Conservation (phyloP, 2,329 filamentous ascomycete genomes). For the Neonectria coccinea region DNA sequence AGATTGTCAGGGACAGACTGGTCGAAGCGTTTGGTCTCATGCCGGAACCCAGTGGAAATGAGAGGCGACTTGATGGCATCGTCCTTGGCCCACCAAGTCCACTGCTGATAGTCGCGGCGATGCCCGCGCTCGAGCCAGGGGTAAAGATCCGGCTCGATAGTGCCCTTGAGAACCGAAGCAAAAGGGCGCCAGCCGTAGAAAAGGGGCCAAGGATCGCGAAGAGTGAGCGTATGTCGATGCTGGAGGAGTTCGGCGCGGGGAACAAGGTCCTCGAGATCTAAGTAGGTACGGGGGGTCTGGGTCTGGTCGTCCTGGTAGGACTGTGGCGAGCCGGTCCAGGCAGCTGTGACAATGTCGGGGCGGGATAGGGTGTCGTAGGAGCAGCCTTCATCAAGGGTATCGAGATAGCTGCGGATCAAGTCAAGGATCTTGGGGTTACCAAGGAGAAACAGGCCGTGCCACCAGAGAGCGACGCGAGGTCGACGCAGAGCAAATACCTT, state of each 20-base stretch:
- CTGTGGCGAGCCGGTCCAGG: constrained; percentile 42
- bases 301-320: constrained; percentile 40
- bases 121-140: constrained; percentile 45
- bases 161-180: constrained; percentile 35
- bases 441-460: constrained; percentile 46
- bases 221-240: constrained; percentile 43
- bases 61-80: constrained; percentile 30
- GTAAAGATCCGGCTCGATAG: constrained; percentile 43
- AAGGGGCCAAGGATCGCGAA: constrained; percentile 45
- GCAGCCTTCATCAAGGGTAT: constrained; percentile 44
- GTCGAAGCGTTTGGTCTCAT: constrained; percentile 32
- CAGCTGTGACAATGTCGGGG: constrained; percentile 44
- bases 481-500: constrained; percentile 44
- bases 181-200: constrained; percentile 46
- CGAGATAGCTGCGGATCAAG: constrained; percentile 41
- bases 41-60: constrained; percentile 36
- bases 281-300: constrained; percentile 24
- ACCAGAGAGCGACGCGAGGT: constrained; percentile 46
- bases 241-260: constrained; percentile 41
- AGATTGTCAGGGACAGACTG: constrained; percentile 36
- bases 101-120: constrained; percentile 40
- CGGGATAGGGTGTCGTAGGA: constrained; percentile 42
- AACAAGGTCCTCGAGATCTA: constrained; percentile 29
- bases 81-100: constrained; percentile 45
- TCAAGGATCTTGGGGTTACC: constrained; percentile 38